Evolutionary conservation across 2,329 filamentous ascomycete species (phyloP), one percentile per base, ranked within the genome.

Genomic region (Elsinoe australis): DNA sequence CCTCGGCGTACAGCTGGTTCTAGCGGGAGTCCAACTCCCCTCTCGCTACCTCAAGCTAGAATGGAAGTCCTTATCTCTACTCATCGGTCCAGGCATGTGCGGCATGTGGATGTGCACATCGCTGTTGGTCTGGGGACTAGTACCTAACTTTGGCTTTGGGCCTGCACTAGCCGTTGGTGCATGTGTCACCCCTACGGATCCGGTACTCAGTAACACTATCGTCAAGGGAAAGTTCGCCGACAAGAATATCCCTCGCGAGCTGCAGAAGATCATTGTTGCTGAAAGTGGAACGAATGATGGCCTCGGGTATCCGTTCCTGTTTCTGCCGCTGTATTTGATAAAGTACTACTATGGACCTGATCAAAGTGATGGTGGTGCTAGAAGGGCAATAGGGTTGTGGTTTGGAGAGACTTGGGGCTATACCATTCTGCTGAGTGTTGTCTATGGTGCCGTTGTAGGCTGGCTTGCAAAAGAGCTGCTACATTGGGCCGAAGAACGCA

Each of bases 151-250:
- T 12, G 71, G 71, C 22, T 85, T 92, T 54, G 71, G 95, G 1
- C 83, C 92, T 55, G 85, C 89, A 0, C 72, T 95, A 8, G 84
- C 82, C 12, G 72, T 94, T 8, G 88, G 81, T 1, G 85, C 88
- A 0, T 94, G 88, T 59, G 80, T 95, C n/a, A 92, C 89, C 2
- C 89, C 88, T 0, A 95, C 89, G 0, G 89, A 95, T 58, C 89
- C 89, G 0, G 80, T 95, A 1, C 66, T 95, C 29, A 90, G 85
- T 12, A 90, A 92, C 54, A 85, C 85, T 2, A 94, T 95, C 50
- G 87, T 95, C 36, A 95, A 95, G 69, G 88, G 88, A 24, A 89
- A 86, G 58, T 95, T 94, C 61, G 89, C 89, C 1, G 88, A 95
- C 59, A 83, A 88, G 58, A 92, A 95, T 61, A 82, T 95, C 14